Base-by-base conservation (phyloP, 306 rosid genomes). In the Corylus avellana region DNA sequence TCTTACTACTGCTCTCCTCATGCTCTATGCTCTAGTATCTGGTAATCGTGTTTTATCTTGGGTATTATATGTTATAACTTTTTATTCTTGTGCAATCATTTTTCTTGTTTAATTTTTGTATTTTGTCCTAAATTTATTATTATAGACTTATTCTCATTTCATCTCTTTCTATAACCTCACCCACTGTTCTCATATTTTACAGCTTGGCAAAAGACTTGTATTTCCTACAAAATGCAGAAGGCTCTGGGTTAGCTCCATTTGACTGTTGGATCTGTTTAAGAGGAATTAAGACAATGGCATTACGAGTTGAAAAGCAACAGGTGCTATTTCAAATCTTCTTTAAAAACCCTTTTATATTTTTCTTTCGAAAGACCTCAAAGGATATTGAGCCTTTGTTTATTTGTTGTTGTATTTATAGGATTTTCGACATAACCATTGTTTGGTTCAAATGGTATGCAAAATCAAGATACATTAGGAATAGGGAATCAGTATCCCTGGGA, bases 301-400 rank as follows among this genome's bases (percentile, higher is more conserved):
- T 94, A 46, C 90, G 97, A 72, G 80, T 94, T 79, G 97, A 95
- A 84, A 92, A 90, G 91, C 97, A 95, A 75, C 98, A 95, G 97
- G 98, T 94, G 79, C 81, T 37, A 59, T 74, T 84, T 83, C 66
- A 62, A 62, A 75, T 86, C 51, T 82, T 27, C 76, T 66, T 72
- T 11, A 74, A 63, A 20, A 72, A 63, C 83, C 39, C 64, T 46
- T 11, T 81, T 37, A 17, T 64, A 32, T 74, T 74, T 68, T 46
- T 67, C 76, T 73, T 51, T 73, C 47, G 35, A 22, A 32, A 64
- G 42, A 70, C 62, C 76, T 66, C 81, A 51, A 66, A 62, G 66
- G 57, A 6, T 49, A 58, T 58, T 49, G 32, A 47, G 57, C 20
- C 57, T 70, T 44, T 48, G 55, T 70, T 47, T 70, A 55, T 46